Base-by-base conservation (phyloP, 1,139 yeast genomes). In the Yamadazyma sp. region DNA sequence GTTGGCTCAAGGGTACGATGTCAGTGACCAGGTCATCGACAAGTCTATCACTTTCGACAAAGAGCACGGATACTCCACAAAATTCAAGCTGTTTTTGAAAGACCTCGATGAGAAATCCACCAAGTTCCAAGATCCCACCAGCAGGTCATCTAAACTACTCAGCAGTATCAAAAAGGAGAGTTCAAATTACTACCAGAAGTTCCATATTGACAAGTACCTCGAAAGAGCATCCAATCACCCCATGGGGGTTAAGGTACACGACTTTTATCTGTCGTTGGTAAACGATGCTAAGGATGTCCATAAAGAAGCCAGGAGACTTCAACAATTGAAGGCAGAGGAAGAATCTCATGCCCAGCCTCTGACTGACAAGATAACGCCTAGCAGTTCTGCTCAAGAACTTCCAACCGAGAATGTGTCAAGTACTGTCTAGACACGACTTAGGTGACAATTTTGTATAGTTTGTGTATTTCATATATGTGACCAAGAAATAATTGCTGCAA, bases 291-390 rank as follows among this genome's bases (percentile, higher is more conserved):
- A 65, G 37, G 81, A 79, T 41, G 87, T 85, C 37, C 91, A 86
- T 60, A 72, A 69, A 41, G 92, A 85, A 61, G 95, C 94, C 25
- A 69, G 73, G 50, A 72, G 92, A 53, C 69, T 85, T 55, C 84
- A 84, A 17, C 81, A 77, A 37, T 57, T 82, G 56, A 77, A 81
- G 59, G 70, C 73, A 53, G 59, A 58, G 36, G 46, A 58, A 37
- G 50, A 49, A 26, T 26, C 29, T 14, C 29, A 9, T 16, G n/a
- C 30, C 12, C 7, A 6, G 8, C n/a, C 31, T 12, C n/a, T n/a
- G n/a, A 17, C 20, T 8, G 17, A 7, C 4, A n/a, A n/a, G 15
- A 20, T 20, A 8, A 20, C 22, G 8, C 22, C 9, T 8, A 47
- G 11, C 36, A 49, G 30, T 45, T 44, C 7, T 41, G 18, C 20